phyloP scores from a whole-genome alignment of 2,329 filamentous ascomycete species.

The Penicillium polonicum region DNA sequence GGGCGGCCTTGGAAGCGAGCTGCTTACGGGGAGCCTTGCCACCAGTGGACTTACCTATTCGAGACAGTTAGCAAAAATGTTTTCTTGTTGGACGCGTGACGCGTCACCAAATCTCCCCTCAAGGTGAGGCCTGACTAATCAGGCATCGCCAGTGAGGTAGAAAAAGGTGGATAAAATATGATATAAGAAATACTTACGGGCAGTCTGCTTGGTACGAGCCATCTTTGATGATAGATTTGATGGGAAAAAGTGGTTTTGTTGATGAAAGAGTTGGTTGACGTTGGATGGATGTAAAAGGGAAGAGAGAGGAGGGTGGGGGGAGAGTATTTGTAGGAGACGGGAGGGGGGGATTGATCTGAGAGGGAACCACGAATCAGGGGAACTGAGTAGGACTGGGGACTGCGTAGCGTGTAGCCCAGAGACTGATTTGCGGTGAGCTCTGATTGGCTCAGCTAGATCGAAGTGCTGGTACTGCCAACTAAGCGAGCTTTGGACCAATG shows the following conservation, averaged over 20 bases:
- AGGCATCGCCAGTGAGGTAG: constrained; percentile 18
- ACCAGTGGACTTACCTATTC: constrained; percentile 69
- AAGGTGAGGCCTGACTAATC: neutral
- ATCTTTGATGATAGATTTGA: constrained; percentile 41
- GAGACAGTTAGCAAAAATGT: constrained; percentile 29
- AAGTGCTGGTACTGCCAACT: constrained; percentile 22
- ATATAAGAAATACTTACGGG: constrained; percentile 44
- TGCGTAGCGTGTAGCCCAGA: constrained; percentile 31
- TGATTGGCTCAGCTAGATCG: constrained; percentile 20
- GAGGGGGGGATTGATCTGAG: constrained; percentile 38
- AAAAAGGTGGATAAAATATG: constrained; percentile 7
- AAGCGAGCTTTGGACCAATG: constrained; percentile 43
- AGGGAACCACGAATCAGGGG: constrained; percentile 21
- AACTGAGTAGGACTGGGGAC: constrained; percentile 23
- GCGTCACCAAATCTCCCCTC: constrained; percentile 5
- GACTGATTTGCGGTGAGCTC: constrained; percentile 28
- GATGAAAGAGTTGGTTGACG: constrained; percentile 32
- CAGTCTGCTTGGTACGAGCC: constrained; percentile 55
- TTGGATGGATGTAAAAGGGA: constrained; percentile 37
- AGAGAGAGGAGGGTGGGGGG: constrained; percentile 41
- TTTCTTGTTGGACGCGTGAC: constrained; percentile 19
- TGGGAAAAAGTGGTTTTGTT: constrained; percentile 30
- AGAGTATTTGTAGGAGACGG: constrained; percentile 43
- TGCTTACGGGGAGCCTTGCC: constrained; percentile 83
- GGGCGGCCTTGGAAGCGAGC: constrained; percentile 97